Conservation (phyloP, 2,329 filamentous ascomycete genomes). For the Phialemonium atrogriseum region DNA sequence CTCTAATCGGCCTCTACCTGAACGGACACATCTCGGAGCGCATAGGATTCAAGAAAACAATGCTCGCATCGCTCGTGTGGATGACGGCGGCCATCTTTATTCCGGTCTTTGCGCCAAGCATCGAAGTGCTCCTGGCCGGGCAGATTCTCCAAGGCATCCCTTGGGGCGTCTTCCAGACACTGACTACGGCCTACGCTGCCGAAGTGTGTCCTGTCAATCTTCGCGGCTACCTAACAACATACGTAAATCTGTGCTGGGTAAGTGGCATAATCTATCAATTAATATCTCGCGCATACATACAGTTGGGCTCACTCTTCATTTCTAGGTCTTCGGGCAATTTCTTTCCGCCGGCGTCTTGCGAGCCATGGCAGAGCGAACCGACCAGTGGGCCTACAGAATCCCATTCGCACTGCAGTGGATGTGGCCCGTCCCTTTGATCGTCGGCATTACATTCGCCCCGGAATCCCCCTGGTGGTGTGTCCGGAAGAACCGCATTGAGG, state of each 20-base stretch:
- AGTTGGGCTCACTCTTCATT: too few relatives aligned
- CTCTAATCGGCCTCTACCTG: slow-evolving; percentile 34
- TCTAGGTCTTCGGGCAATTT: slow-evolving; percentile 28
- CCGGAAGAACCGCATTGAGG: slow-evolving; percentile 24
- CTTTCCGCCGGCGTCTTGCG: slow-evolving; percentile 28
- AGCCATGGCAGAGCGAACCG: slow-evolving; percentile 21
- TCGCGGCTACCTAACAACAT: slow-evolving; percentile 24
- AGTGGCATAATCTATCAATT: background rate
- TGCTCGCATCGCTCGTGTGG: slow-evolving; percentile 16
- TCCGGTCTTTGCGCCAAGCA: slow-evolving; percentile 22
- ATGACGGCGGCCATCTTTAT: slow-evolving; percentile 2
- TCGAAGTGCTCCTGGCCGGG: slow-evolving; percentile 19
- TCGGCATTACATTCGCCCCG: slow-evolving; percentile 27
- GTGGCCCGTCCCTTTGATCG: slow-evolving; percentile 29
- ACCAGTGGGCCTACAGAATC: slow-evolving; percentile 27
- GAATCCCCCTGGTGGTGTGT: slow-evolving; percentile 37
- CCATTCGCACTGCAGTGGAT: slow-evolving; percentile 32
- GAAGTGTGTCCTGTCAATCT: slow-evolving; percentile 20
- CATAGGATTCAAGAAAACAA: slow-evolving; percentile 22
- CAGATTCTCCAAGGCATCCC: slow-evolving; percentile 25
- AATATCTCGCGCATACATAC: background rate
- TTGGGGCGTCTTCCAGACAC: slow-evolving; percentile 18
- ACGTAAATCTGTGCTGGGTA: slow-evolving; percentile 27
- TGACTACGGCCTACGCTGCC: slow-evolving; percentile 21
- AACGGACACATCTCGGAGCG: slow-evolving; percentile 29